Percentiles rank a stretch among this genome's conserved stretches.
These are phyloP conservation scores for Calonectria naviculata DNA, from an alignment of 2,329 filamentous ascomycete genomes.

Conservation along the genomic window DNA sequence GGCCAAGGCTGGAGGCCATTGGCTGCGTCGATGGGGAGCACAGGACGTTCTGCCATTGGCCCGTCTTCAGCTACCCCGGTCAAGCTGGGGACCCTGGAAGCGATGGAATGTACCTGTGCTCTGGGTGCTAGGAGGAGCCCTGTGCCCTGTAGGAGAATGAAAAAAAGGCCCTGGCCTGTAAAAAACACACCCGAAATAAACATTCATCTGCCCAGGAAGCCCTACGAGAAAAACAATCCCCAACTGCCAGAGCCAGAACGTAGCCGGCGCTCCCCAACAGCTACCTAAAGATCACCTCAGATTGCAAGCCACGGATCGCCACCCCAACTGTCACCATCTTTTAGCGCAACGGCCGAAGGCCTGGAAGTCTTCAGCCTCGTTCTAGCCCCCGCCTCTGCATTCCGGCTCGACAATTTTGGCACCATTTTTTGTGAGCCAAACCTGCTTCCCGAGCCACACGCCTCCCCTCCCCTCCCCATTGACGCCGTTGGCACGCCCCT, in stretches of 20 bases:
- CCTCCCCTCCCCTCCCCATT: background rate
- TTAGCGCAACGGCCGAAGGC: slow-evolving; percentile 19
- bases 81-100: background rate
- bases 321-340: background rate
- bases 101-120: slow-evolving; percentile 1
- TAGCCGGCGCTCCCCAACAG: background rate
- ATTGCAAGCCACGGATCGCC: background rate
- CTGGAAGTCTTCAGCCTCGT: slow-evolving; percentile 25
- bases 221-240: background rate
- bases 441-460: background rate
- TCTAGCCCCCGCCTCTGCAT: slow-evolving; percentile 12
- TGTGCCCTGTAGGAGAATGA: background rate
- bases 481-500: slow-evolving; percentile 3
- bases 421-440: background rate
- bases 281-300: background rate
- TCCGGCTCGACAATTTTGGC: background rate
- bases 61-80: background rate
- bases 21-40: slow-evolving; percentile 27
- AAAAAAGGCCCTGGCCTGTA: background rate
- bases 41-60: slow-evolving; percentile 28
- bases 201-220: background rate
- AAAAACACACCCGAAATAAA: background rate
- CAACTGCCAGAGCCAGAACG: background rate
- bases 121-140: background rate
- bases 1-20: slow-evolving; percentile 36